Percentiles rank a stretch among this genome's conserved stretches.
Evolutionary conservation across 306 rosid species (phyloP).

Genomic region (Lablab purpureus): DNA sequence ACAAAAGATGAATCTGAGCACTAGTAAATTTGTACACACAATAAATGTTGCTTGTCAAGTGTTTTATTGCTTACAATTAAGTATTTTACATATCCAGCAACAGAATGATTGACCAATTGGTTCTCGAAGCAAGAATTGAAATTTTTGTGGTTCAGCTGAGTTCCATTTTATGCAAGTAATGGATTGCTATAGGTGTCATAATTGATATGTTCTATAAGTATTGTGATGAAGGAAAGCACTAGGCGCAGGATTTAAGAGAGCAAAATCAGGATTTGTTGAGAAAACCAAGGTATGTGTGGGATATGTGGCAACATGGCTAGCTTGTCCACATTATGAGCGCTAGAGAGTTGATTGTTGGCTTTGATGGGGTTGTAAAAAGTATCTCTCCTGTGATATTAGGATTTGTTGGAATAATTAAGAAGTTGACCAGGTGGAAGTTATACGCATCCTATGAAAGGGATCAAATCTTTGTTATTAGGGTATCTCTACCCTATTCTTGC

Average conservation of each 20-base stretch:
- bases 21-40: constrained; percentile 73
- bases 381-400: neutral
- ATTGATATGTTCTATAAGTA: constrained; percentile 2
- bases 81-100: constrained; percentile 28
- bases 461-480: no score
- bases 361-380: neutral
- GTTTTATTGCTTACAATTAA: constrained; percentile 16
- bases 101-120: neutral
- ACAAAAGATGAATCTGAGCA: constrained; percentile 99
- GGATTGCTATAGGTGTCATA: no score
- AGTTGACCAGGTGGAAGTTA: neutral
- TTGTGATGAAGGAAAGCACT: neutral
- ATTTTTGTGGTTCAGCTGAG: constrained; percentile 10
- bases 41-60: neutral
- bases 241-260: neutral
- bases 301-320: neutral
- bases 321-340: constrained; percentile 9
- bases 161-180: constrained; percentile 18
- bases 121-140: constrained; percentile 23
- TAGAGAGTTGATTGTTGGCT: neutral
- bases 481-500: no score
- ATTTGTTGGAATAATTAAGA: neutral
- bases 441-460: neutral
- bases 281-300: neutral
- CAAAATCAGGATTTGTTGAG: constrained; percentile 3